Evolutionary conservation across 1,284 basidiomycete genomes (phyloP), one percentile per base, ranked within the genome.

Genomic region (Trametes hirsuta): DNA sequence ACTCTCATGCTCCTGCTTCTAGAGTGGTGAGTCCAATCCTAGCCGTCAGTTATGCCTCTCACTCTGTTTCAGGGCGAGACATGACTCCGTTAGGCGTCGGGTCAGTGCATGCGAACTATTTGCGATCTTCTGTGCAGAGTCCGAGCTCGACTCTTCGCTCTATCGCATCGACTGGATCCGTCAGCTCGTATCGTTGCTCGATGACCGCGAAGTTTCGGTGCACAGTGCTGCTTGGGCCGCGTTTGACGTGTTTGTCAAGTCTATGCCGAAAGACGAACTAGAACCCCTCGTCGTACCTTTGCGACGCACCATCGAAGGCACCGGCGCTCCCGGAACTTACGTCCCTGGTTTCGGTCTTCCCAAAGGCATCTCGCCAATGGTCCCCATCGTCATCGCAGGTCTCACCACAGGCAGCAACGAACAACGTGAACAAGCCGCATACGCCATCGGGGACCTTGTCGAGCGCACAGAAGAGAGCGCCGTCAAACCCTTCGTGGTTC

Each of bases 121-220:
- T 71, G 80, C 85, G 4, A 79, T 84, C 1, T 94, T 97, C 78
- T 97, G 93, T 71, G 86, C 93, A 69, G 88, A 86, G 54, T 90
- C 90, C 4, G 83, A 88, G 47, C 77, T 93, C 42, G 95, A 97
- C 71, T 83, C 86, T 0, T 87, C 90, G 0, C 74, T 94, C 15
- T 99, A 98, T 75, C 86, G 92, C 15, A 81, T 95, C 57, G 95
- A 98, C 75, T 98, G 96, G 95, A 85, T 99, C 59, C 89, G 96
- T n/a, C 93, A 95, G 68, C 83, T 99, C 14, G 81, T 99, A 3
- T 85, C 93, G 0, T 78, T 94, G 4, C 81, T 98, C 61, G 96
- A 97, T 68, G 97, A 98, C 71, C 76, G 79, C 6, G 83, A 88
- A 62, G 79, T 85, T 1, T 73, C 78, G 0, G 94, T 98, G 5